Percentiles rank a stretch among this genome's conserved stretches.
These are phyloP conservation scores for Lanmaoa pseudosensibilis DNA, from an alignment of 768 basidiomycete species.

Conservation along the genomic window DNA sequence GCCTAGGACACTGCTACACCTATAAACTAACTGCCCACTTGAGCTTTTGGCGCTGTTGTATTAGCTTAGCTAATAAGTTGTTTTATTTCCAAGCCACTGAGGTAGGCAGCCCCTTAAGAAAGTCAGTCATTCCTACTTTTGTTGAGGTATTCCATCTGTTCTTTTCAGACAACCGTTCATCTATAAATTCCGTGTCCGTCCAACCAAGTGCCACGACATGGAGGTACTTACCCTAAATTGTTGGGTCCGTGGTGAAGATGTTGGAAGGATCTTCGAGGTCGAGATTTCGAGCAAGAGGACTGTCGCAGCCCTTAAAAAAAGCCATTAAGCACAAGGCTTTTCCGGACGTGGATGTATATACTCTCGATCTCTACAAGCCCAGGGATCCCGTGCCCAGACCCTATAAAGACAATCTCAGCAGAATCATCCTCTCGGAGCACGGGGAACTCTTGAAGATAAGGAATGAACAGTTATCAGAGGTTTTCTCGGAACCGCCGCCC, in stretches of 20 bases:
- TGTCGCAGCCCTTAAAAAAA: not conserved
- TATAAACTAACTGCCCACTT: too few species aligned
- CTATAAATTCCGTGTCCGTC: too few species aligned
- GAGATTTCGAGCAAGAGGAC: not conserved
- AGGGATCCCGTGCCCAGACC: not conserved
- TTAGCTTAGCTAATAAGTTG: too few species aligned
- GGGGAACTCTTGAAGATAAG: not conserved
- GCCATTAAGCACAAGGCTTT: slow-evolving; percentile 1
- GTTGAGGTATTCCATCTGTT: too few species aligned
- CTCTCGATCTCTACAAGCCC: not conserved
- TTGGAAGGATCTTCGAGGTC: too few species aligned
- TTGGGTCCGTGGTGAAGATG: not conserved
- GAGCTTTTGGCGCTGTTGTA: too few species aligned
- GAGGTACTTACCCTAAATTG: not conserved
- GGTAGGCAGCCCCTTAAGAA: too few species aligned
- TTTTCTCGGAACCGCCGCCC: not conserved
- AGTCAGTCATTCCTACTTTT: too few species aligned
- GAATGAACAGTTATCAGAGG: not conserved
- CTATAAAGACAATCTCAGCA: not conserved
- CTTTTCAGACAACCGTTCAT: too few species aligned
- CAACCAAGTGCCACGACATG: too few species aligned
- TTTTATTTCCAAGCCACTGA: too few species aligned
- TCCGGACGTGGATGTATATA: not conserved
- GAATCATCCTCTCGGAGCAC: not conserved
- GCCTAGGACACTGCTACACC: too few species aligned